Conservation (phyloP, 83 land plant species). For the Diphasiastrum complanatum region DNA sequence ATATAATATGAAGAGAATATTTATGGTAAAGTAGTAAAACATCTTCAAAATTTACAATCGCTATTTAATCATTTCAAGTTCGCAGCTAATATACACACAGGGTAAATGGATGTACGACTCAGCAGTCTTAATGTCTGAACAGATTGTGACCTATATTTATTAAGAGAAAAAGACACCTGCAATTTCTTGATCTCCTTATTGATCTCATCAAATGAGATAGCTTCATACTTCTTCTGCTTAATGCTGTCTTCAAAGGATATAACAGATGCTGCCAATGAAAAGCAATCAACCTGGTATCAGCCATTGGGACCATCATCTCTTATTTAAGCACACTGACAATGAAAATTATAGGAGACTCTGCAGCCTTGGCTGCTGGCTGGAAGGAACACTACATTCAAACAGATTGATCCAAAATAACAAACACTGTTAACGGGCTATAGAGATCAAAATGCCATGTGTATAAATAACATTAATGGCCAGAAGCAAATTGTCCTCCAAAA, state of each 20-base stretch:
- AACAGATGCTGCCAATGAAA: conserved; percentile 46
- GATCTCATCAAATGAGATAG: conserved; percentile 61
- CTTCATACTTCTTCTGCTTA: conserved; percentile 58
- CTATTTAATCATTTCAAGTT: background rate
- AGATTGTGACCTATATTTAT: background rate
- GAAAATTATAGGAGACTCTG: background rate
- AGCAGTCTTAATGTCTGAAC: background rate
- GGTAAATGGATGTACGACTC: background rate
- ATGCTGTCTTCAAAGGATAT: conserved; percentile 62
- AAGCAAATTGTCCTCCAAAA: too few relatives aligned
- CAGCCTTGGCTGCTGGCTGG: background rate
- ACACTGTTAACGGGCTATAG: too few relatives aligned
- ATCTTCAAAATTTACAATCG: background rate
- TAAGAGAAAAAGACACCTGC: conserved; percentile 43
- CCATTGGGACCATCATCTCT: too few relatives aligned
- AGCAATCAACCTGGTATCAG: background rate
- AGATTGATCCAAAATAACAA: too few relatives aligned
- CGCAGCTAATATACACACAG: background rate
- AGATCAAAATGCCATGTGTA: too few relatives aligned
- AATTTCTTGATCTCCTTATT: conserved; percentile 45
- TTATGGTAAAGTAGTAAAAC: too few relatives aligned
- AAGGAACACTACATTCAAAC: background rate
- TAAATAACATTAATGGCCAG: too few relatives aligned
- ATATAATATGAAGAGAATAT: too few relatives aligned
- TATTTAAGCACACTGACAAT: background rate